A percentile compares a stretch with the other conserved stretches of the same genome.
Evolutionary conservation across 2,329 filamentous ascomycete species (phyloP).

Genomic region (Cladosporium sp.): DNA sequence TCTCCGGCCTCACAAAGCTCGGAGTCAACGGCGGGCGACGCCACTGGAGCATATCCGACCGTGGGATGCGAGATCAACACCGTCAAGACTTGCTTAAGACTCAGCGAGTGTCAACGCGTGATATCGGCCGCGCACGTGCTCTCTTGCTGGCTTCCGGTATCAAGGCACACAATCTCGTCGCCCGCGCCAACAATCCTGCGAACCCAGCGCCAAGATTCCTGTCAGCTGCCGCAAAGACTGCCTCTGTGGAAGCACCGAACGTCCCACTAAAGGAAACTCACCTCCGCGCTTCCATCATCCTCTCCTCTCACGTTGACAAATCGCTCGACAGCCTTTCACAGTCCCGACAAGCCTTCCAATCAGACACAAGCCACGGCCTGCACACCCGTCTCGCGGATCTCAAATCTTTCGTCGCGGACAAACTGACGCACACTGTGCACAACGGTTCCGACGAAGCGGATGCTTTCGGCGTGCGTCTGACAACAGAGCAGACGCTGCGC

Average conservation of each 20-base stretch:
- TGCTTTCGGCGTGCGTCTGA: constrained; percentile 69
- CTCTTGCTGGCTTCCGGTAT: constrained; percentile 81
- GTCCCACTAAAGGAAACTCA: constrained; percentile 7
- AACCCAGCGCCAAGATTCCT: constrained; percentile 33
- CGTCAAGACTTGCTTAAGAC: constrained; percentile 37
- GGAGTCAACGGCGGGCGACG: constrained; percentile 33
- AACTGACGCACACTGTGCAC: constrained; percentile 58
- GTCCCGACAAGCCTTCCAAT: constrained; percentile 49
- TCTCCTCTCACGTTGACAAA: constrained; percentile 46
- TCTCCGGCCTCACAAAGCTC: constrained; percentile 10
- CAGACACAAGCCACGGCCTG: constrained; percentile 42
- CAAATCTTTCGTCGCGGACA: constrained; percentile 45
- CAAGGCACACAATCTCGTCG: constrained; percentile 76
- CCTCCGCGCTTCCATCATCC: constrained; percentile 44
- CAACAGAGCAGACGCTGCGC: constrained; percentile 70
- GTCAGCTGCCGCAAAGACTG: constrained; percentile 35
- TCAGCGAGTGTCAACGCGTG: constrained; percentile 58
- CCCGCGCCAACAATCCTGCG: constrained; percentile 54
- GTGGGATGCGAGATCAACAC: constrained; percentile 20
- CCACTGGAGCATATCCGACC: constrained; percentile 58
- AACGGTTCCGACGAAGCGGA: constrained; percentile 74
- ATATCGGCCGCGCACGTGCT: constrained; percentile 73
- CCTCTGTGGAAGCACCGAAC: constrained; percentile 36
- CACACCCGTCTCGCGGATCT: constrained; percentile 40
- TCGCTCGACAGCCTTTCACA: constrained; percentile 38